A percentile compares a stretch with the other conserved stretches of the same genome.
Conservation (phyloP, 2,329 filamentous ascomycete species). For the Calonectria honghensis region DNA sequence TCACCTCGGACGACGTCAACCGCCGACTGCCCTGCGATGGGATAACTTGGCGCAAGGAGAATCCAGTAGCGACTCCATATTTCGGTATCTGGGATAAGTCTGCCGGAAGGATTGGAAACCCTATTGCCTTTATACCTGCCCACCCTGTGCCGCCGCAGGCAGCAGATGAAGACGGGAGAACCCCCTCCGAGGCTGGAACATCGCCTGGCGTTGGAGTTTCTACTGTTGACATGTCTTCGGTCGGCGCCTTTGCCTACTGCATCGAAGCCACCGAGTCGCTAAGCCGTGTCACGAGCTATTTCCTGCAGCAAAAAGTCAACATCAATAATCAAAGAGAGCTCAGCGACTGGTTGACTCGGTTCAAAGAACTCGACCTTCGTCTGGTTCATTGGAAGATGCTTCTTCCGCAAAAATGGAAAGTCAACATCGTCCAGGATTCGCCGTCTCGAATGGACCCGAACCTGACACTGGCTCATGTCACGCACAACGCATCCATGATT, state of each 20-base stretch:
- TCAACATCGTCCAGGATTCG: constrained; percentile 44
- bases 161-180: constrained; percentile 34
- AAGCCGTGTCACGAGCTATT: constrained; percentile 64
- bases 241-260: constrained; percentile 66
- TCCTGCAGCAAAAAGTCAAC: constrained; percentile 64
- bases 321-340: constrained; percentile 60
- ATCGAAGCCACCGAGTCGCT: constrained; percentile 66
- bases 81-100: constrained; percentile 65
- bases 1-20: constrained; percentile 60
- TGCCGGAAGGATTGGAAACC: constrained; percentile 57
- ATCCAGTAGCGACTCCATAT: constrained; percentile 61
- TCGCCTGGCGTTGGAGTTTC: constrained; percentile 37
- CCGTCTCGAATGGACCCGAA: constrained; percentile 65
- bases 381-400: constrained; percentile 59
- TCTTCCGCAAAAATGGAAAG: constrained; percentile 48
- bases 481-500: constrained; percentile 68
- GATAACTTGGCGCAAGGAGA: constrained; percentile 60
- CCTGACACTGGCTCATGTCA: constrained; percentile 67
- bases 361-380: constrained; percentile 66
- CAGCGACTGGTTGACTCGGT: constrained; percentile 63
- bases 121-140: constrained; percentile 56
- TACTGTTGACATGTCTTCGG: constrained; percentile 58
- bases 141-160: constrained; percentile 37
- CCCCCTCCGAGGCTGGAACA: constrained; percentile 39
- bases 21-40: constrained; percentile 63